Base-by-base conservation (phyloP, 352 stramenopile species). In the Halophytophthora batemanensis region DNA sequence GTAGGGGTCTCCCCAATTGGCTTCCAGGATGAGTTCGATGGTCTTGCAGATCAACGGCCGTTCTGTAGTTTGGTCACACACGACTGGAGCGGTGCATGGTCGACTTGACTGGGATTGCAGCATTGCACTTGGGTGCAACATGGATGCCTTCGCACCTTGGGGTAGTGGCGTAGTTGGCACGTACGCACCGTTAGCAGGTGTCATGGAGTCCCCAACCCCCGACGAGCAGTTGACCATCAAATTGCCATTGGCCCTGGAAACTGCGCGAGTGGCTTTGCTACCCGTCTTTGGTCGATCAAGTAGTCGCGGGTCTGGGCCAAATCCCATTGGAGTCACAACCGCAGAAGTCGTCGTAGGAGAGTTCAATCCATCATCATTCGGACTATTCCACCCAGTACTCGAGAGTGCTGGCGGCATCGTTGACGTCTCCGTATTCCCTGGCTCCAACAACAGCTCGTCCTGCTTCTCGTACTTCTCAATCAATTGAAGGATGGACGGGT, bases 381-480 rank as follows among this genome's bases (percentile, higher is more conserved):
- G 25, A 31, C 4, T 31, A 31, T 31, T 31, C 25, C 25, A 31
- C 0, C 19, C 29, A 21, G 56, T 36, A 10, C 29, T 17, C 11
- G 45, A 11, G 11, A 31, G 22, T 45, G n/a, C 1, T 34, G 50
- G 42, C 4, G 17, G 28, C 15, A 41, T 1, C 4, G 31, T 50
- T 14, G 39, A 15, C n/a, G 25, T 15, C 14, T 23, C 53, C 6
- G 19, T 8, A 21, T 29, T 5, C 11, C 45, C 48, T 33, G 10
- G 25, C 13, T 45, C 39, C 19, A 43, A 29, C 31, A 52, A 25
- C 14, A 28, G 21, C 11, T 61, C 50, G 3, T 63, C 51, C 29
- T 75, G 57, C 42, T 80, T 82, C 36, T 90, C 78, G 64, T 90
- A 88, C 50, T 91, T 92, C 51, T 92, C 82, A 35, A 94, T 92